phyloP scores from a whole-genome alignment of 2,329 filamentous ascomycete species.

The Trichoderma gracile region DNA sequence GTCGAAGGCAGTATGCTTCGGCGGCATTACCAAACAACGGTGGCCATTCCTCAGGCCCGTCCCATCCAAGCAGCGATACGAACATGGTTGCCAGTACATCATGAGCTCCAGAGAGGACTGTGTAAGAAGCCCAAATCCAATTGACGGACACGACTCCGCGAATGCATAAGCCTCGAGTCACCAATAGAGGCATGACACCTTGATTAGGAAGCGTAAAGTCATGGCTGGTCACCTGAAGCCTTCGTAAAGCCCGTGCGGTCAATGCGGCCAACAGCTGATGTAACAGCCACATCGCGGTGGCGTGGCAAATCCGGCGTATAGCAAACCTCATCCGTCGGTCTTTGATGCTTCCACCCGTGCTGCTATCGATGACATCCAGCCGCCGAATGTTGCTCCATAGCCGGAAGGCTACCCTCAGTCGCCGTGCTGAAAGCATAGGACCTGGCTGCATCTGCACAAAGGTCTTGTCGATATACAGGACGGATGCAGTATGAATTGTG shows the following conservation, averaged over 20 bases:
- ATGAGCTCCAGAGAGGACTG: background rate
- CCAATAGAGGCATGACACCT: background rate
- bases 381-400: conserved; percentile 5
- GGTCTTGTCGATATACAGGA: background rate
- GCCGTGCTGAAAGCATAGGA: background rate
- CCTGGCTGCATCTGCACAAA: background rate
- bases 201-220: background rate
- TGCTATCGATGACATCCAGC: background rate
- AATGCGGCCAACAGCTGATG: background rate
- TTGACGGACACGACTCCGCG: background rate
- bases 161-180: background rate
- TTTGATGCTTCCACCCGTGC: background rate
- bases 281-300: background rate
- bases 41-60: background rate
- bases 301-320: background rate
- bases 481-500: conserved; percentile 1
- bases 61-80: background rate
- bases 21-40: background rate
- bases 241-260: background rate
- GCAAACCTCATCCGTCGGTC: background rate
- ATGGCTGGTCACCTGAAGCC: background rate
- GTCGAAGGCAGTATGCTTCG: background rate
- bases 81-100: background rate
- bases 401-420: background rate
- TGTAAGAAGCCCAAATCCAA: background rate